phyloP scores from a whole-genome alignment of 441 rosid genomes.

The Pelargonium fulgidum region DNA sequence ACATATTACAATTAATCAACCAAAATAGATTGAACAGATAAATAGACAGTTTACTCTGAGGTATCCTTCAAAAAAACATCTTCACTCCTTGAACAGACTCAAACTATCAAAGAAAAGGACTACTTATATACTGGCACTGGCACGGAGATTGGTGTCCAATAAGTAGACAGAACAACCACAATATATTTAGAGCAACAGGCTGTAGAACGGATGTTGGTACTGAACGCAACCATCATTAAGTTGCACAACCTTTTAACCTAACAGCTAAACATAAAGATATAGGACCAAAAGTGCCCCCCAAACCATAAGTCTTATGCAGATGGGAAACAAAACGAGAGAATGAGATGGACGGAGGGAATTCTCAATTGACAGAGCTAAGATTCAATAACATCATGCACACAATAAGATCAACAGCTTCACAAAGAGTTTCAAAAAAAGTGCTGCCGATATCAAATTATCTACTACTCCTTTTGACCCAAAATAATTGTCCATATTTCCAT shows the following conservation, averaged over 20 bases:
- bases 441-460: neutral
- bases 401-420: neutral
- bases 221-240: neutral
- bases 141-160: neutral
- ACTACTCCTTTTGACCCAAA: neutral
- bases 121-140: neutral
- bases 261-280: neutral
- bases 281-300: neutral
- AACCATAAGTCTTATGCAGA: neutral
- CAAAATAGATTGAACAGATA: neutral
- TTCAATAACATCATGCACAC: neutral
- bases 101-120: neutral
- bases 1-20: neutral
- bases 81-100: neutral
- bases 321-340: neutral
- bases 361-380: neutral
- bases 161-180: neutral
- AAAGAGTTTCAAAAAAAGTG: neutral
- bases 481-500: neutral
- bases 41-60: neutral
- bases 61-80: neutral
- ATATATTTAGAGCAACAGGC: too few species aligned
- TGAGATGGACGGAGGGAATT: too few species aligned
- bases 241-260: neutral
- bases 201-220: neutral